Percentiles rank a stretch among this genome's conserved stretches.
Conservation (phyloP, 805 yeast species). For the Phaffomyces opuntiae region DNA sequence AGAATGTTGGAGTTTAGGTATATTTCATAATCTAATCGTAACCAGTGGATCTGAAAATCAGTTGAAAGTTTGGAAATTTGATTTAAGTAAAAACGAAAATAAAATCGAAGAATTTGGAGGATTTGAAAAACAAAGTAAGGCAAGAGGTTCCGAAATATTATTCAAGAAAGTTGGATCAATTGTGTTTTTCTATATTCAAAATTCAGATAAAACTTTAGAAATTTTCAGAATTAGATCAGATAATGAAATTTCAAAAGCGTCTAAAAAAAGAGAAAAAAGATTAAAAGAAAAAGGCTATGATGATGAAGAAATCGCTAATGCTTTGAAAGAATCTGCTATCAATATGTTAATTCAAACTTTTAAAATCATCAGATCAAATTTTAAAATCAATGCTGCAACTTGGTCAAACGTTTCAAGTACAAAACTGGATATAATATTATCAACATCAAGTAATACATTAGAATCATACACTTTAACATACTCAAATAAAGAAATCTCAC, state of each 20-base stretch:
- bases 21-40: constrained; percentile 37
- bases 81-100: constrained; percentile 37
- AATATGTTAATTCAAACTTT: constrained; percentile 62
- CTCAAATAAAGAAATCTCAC: constrained; percentile 42
- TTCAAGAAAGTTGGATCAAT: constrained; percentile 38
- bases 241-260: constrained; percentile 74
- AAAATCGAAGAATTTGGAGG: constrained; percentile 54
- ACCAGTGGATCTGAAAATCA: constrained; percentile 81
- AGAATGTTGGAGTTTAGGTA: constrained; percentile 84
- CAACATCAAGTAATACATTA: constrained; percentile 67
- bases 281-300: constrained; percentile 60
- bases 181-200: constrained; percentile 58
- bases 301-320: constrained; percentile 51
- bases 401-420: constrained; percentile 49
- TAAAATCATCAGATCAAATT: constrained; percentile 54
- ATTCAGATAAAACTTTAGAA: constrained; percentile 76
- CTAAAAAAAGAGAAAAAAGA: constrained; percentile 71
- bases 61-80: constrained; percentile 75
- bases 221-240: constrained; percentile 67
- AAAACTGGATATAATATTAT: constrained; percentile 52
- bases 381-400: constrained; percentile 58
- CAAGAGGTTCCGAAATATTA: constrained; percentile 55
- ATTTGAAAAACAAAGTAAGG: constrained; percentile 69
- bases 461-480: constrained; percentile 66
- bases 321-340: constrained; percentile 40